phyloP scores from a whole-genome alignment of 2,329 filamentous ascomycete species.

The Cladosporium sphaerospermum region DNA sequence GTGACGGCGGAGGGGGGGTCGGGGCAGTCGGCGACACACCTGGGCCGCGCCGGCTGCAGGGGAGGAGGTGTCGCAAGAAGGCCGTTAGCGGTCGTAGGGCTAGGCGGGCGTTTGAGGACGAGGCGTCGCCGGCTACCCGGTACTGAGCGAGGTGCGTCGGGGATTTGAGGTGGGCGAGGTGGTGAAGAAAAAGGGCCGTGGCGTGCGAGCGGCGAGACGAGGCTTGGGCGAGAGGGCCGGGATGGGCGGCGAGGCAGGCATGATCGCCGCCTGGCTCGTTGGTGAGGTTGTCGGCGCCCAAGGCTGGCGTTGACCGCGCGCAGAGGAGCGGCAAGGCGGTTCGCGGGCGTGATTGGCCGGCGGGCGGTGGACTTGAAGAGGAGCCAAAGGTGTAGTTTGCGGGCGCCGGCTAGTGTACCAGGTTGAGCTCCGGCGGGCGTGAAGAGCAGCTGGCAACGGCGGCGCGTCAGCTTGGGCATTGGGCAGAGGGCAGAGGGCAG shows the following conservation, averaged over 20 bases:
- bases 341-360: conserved; percentile 8
- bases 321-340: conserved; percentile 1
- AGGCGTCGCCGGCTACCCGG: conserved; percentile 12
- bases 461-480: background rate
- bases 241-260: conserved; percentile 3
- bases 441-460: background rate
- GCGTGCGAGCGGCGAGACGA: background rate
- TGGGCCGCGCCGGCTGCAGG: conserved; percentile 10
- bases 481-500: background rate
- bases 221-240: background rate
- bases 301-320: conserved; percentile 1
- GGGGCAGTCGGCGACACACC: conserved; percentile 8
- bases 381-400: conserved; percentile 13
- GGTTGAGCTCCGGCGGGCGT: conserved; percentile 6
- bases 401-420: conserved; percentile 12
- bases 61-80: conserved; percentile 9
- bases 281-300: conserved; percentile 12
- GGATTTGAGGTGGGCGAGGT: background rate
- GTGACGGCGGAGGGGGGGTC: conserved; percentile 7
- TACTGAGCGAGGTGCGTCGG: conserved; percentile 8
- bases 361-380: conserved; percentile 6
- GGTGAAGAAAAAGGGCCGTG: conserved; percentile 9
- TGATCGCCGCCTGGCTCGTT: conserved; percentile 9
- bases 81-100: conserved; percentile 9
- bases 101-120: conserved; percentile 10